Percentiles rank a stretch among this genome's conserved stretches.
phyloP scores from a whole-genome alignment of 768 basidiomycete genomes.

The Trametes maxima region DNA sequence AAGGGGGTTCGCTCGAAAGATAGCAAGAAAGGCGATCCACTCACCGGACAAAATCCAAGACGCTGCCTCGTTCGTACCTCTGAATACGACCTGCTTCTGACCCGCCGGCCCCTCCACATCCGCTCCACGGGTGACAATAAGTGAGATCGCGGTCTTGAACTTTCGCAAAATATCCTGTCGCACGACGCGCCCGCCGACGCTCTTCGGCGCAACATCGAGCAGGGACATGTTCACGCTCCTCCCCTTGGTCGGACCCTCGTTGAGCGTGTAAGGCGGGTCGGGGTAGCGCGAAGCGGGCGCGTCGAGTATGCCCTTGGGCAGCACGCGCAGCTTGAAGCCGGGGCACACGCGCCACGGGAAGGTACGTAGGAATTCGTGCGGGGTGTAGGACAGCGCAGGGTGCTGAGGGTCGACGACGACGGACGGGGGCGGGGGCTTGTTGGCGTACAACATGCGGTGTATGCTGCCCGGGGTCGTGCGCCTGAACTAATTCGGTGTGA shows the following conservation, averaged over 20 bases:
- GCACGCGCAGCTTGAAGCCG: constrained; percentile 32
- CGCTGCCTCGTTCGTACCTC: constrained; percentile 6
- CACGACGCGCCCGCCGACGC: constrained; percentile 40
- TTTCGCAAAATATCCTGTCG: constrained; percentile 37
- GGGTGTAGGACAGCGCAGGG: constrained; percentile 19
- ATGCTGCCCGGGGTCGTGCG: constrained; percentile 44
- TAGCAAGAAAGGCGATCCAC: constrained; percentile 1
- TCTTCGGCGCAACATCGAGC: constrained; percentile 26
- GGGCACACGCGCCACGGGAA: constrained; percentile 12
- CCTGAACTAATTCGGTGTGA: constrained; percentile 39
- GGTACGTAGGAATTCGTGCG: background rate
- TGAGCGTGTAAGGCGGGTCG: constrained; percentile 25
- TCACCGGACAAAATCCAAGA: constrained; percentile 23
- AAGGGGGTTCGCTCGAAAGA: background rate
- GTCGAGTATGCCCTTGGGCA: constrained; percentile 37
- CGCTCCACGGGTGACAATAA: constrained; percentile 47
- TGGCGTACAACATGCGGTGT: background rate
- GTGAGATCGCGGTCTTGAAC: constrained; percentile 42
- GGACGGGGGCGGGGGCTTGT: background rate
- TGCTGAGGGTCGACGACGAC: constrained; percentile 24
- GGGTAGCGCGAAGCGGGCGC: constrained; percentile 27
- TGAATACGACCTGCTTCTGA: constrained; percentile 19
- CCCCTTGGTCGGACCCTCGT: constrained; percentile 6
- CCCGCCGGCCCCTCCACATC: constrained; percentile 27
- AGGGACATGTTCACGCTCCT: constrained; percentile 41